Percentiles rank a stretch among this genome's conserved stretches.
phyloP scores from a whole-genome alignment of 169 alveolate species.

The Plasmodium chabaudi region DNA sequence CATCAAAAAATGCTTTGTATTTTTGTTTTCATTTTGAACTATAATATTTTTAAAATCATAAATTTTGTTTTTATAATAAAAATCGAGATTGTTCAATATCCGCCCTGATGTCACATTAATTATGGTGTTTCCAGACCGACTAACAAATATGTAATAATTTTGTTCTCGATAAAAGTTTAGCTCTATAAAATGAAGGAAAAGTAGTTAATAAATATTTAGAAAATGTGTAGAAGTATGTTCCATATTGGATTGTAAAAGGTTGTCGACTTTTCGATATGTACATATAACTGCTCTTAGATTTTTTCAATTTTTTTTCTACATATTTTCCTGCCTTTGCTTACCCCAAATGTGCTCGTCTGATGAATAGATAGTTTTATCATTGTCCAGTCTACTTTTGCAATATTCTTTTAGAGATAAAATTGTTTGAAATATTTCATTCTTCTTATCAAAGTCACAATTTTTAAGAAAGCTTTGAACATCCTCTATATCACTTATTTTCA shows the following conservation, averaged over 20 bases:
- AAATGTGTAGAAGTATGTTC: too few relatives aligned
- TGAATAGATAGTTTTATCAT: neutral
- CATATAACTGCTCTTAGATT: too few relatives aligned
- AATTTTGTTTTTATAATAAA: constrained; percentile 36
- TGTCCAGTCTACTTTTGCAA: neutral
- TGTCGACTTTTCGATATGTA: too few relatives aligned
- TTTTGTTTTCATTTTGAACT: constrained; percentile 17
- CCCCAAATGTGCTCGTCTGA: neutral
- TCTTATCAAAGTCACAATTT: constrained; percentile 9
- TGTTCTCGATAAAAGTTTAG: constrained; percentile 13
- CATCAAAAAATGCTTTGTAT: constrained; percentile 39
- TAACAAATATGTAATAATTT: constrained; percentile 59
- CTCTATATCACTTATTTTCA: constrained; percentile 50
- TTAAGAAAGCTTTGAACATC: constrained; percentile 34
- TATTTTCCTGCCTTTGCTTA: too few relatives aligned
- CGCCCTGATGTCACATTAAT: constrained; percentile 52
- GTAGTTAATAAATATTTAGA: neutral
- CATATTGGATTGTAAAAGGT: too few relatives aligned
- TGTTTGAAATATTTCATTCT: constrained; percentile 17
- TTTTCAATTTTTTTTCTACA: too few relatives aligned
- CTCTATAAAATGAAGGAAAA: constrained; percentile 6
- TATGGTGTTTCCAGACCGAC: constrained; percentile 27
- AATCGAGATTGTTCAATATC: constrained; percentile 42
- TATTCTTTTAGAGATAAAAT: constrained; percentile 30
- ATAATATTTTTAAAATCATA: constrained; percentile 45